phyloP scores from a whole-genome alignment of 106 monocot genomes.

The Dendrobium nobile region DNA sequence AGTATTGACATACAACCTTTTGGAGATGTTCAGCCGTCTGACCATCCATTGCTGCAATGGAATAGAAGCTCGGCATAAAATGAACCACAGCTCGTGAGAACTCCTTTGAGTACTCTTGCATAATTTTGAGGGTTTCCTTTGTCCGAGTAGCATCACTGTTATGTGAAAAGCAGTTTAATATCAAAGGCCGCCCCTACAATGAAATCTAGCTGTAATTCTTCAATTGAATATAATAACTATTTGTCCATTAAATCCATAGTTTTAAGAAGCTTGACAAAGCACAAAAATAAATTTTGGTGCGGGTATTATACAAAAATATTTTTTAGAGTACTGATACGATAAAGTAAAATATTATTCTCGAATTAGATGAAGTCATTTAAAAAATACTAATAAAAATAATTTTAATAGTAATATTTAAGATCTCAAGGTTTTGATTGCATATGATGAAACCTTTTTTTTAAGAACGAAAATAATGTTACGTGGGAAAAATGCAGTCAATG shows the following conservation, averaged over 20 bases:
- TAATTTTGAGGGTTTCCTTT: slow-evolving; percentile 81
- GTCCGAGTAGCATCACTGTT: slow-evolving; percentile 85
- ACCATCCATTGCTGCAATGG: slow-evolving; percentile 95
- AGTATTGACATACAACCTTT: slow-evolving; percentile 70
- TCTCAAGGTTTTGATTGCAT: too few relatives aligned
- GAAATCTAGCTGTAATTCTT: background rate
- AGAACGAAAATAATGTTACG: too few relatives aligned
- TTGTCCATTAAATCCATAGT: background rate
- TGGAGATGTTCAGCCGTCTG: slow-evolving; percentile 93
- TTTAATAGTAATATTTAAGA: too few relatives aligned
- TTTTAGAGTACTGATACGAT: too few relatives aligned
- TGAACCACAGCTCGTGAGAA: slow-evolving; percentile 71
- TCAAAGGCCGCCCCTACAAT: background rate
- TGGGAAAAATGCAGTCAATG: too few relatives aligned
- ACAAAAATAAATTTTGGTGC: background rate
- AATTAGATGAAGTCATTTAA: too few relatives aligned
- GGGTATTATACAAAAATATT: background rate
- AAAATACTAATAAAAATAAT: too few relatives aligned
- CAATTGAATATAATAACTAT: background rate
- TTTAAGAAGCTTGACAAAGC: background rate
- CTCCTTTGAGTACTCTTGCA: slow-evolving; percentile 48
- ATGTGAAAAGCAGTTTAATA: background rate
- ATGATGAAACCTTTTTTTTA: too few relatives aligned
- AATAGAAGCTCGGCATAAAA: slow-evolving; percentile 94
- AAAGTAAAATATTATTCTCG: too few relatives aligned